These are phyloP conservation scores for Pseudonitzschia delicatissima DNA, from an alignment of 108 stramenopile genomes.

Conservation along the genomic window DNA sequence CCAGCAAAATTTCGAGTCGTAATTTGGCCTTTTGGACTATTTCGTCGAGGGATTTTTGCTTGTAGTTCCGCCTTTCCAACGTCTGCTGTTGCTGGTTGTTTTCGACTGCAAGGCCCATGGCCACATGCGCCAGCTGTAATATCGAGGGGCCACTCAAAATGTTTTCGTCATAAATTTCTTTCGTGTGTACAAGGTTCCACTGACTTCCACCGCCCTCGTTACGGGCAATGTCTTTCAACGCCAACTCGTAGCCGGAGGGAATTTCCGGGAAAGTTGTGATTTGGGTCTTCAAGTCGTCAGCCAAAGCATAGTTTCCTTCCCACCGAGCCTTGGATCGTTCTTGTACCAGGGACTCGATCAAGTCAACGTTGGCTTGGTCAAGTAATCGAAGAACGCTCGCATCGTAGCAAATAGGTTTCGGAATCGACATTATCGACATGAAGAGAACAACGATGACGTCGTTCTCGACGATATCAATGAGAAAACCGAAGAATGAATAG, in stretches of 20 bases:
- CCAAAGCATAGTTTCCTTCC: conserved; percentile 47
- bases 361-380: not conserved
- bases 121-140: conserved; percentile 64
- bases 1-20: not conserved
- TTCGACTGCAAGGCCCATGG: conserved; percentile 50
- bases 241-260: conserved; percentile 27
- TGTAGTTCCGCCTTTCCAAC: not conserved
- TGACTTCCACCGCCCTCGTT: conserved; percentile 50
- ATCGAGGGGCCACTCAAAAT: conserved; percentile 15
- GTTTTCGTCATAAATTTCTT: not conserved
- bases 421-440: not conserved
- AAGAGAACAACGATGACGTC: too few relatives aligned
- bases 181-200: conserved; percentile 33
- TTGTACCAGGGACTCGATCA: conserved; percentile 29
- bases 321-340: conserved; percentile 50
- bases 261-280: conserved; percentile 2
- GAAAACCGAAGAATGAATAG: too few relatives aligned
- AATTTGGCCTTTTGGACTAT: not conserved
- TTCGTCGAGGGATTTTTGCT: not conserved
- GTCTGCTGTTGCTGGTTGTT: not conserved
- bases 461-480: too few relatives aligned
- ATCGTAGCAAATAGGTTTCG: too few relatives aligned
- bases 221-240: conserved; percentile 53
- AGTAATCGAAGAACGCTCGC: not conserved
- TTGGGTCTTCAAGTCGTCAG: conserved; percentile 46